phyloP scores from a whole-genome alignment of 2,329 filamentous ascomycete species.

The Emmonsiellopsis sp. region DNA sequence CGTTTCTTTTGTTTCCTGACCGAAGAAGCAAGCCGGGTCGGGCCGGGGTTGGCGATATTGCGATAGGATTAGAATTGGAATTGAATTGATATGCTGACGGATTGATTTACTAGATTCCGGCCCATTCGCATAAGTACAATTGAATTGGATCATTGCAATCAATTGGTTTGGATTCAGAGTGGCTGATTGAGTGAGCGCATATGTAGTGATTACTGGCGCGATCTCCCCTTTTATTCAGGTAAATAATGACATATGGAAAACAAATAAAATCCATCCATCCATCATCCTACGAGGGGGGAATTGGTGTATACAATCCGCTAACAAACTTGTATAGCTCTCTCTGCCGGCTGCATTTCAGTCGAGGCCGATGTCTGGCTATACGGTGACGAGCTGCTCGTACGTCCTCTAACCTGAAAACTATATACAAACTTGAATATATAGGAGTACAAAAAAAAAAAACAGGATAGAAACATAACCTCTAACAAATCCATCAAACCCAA shows the following conservation, averaged over 20 bases:
- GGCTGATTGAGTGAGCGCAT: not conserved
- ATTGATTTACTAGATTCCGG: slow-evolving; percentile 23
- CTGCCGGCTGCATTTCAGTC: slow-evolving; percentile 47
- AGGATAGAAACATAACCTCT: not conserved
- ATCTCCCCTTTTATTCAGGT: slow-evolving; percentile 37
- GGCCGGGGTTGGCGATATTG: too few species aligned
- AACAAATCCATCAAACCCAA: not conserved
- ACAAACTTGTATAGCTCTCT: slow-evolving; percentile 34
- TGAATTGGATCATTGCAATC: not conserved
- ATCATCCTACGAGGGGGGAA: too few species aligned
- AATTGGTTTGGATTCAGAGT: not conserved
- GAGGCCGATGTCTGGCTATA: slow-evolving; percentile 55
- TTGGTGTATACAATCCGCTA: slow-evolving; percentile 4
- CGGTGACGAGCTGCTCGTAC: slow-evolving; percentile 45
- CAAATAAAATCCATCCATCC: too few species aligned
- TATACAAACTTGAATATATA: not conserved
- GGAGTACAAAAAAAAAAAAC: too few species aligned
- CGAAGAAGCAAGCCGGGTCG: too few species aligned
- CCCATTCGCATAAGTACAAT: slow-evolving; percentile 33
- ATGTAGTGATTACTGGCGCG: slow-evolving; percentile 48
- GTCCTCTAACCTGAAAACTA: slow-evolving; percentile 10
- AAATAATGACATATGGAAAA: slow-evolving; percentile 3
- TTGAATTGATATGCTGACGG: slow-evolving; percentile 7
- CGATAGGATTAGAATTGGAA: not conserved
- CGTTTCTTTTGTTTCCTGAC: too few species aligned